Percentiles rank a stretch among this genome's conserved stretches.
These are phyloP conservation scores for Lasiodiplodia sp. DNA, from an alignment of 2,329 filamentous ascomycete species.

Conservation along the genomic window DNA sequence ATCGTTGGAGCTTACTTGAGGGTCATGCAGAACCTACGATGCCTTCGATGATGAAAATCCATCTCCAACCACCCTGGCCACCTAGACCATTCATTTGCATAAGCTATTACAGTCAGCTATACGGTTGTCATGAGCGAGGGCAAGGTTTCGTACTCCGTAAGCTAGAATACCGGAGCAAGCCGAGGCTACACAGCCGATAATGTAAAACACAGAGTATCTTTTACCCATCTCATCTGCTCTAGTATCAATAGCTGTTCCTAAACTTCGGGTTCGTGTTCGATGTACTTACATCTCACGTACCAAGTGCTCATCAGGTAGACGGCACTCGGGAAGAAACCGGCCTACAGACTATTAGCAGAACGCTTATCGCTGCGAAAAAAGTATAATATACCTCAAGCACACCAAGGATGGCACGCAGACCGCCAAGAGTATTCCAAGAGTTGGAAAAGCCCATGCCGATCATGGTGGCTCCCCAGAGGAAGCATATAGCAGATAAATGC, in stretches of 20 bases:
- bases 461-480: conserved; percentile 54
- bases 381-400: conserved; percentile 32
- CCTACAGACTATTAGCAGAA: conserved; percentile 32
- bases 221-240: conserved; percentile 67
- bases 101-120: conserved; percentile 45
- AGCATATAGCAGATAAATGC: conserved; percentile 44
- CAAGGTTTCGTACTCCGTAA: conserved; percentile 57
- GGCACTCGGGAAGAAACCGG: conserved; percentile 51
- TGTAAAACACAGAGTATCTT: conserved; percentile 73
- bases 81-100: conserved; percentile 69
- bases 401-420: conserved; percentile 49
- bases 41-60: conserved; percentile 56
- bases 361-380: not conserved
- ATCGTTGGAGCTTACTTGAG: not conserved
- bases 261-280: not conserved
- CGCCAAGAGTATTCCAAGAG: conserved; percentile 45
- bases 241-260: not conserved
- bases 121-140: conserved; percentile 40
- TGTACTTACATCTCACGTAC: conserved; percentile 53
- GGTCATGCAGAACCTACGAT: conserved; percentile 16
- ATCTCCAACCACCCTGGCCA: conserved; percentile 54
- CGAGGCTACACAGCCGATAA: conserved; percentile 70
- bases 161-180: conserved; percentile 74
- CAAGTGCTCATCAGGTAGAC: conserved; percentile 55
- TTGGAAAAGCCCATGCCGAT: conserved; percentile 52